Evolutionary conservation across 768 basidiomycete species (phyloP), one percentile per base, ranked within the genome.

Genomic region (Epithele typhae): DNA sequence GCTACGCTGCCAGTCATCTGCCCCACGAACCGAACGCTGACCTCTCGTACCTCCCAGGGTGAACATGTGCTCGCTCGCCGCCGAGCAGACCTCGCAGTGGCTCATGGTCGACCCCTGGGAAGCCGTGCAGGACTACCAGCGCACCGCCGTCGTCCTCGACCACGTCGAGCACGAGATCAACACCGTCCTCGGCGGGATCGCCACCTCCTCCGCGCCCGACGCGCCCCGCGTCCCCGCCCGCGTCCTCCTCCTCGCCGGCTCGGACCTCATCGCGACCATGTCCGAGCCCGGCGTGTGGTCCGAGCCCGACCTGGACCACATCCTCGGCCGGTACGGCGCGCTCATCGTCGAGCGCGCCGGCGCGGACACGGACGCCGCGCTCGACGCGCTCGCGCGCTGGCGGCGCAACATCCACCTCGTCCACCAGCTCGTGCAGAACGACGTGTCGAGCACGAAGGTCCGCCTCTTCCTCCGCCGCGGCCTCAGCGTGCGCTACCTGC

Each of bases 41-140:
- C 37, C 27, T 14, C 27, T 30, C 14, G 27, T 30, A 7, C 14
- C 14, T 17, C 57, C 33, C 65, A 91, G 90, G 52, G 86, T 87
- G 45, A 79, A 79, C 56, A 92, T 92, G 88, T 92, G 90, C 69
- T 84, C 78, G 42, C 76, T 93, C 27, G 95, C 91, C 10, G 82
- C 92, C 25, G 87, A 93, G 63, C 83, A 94, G 61, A 92, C 94
- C 2, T 85, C 85, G 37, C 78, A 82, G 18, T 97, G 92, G 92
- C 75, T 99, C 37, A 97, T 96, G 93, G 87, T 97, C 36, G 96
- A 99, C 63, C 75, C 92, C 17, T 99, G 94, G 94, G 96, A 99
- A 67, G 92, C 94, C 12, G 86, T 90, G 64, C 94, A 92, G 66
- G 73, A 79, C 38, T 99, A 99, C 71, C 89, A 92, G 60, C 87